Base-by-base conservation (phyloP, 805 yeast species). In the Wickerhamiella brachini region DNA sequence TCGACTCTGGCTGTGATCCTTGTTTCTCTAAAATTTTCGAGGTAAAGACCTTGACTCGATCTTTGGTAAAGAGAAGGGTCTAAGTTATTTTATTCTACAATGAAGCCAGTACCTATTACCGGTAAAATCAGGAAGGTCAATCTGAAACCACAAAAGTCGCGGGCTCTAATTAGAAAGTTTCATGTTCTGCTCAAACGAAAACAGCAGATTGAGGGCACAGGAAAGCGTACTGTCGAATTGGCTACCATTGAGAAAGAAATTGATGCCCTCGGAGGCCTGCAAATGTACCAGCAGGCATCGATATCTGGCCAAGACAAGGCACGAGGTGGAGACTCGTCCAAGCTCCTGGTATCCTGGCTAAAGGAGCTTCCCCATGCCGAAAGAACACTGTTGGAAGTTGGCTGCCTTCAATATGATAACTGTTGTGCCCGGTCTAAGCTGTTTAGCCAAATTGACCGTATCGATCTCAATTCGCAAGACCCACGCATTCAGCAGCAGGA, bases 301-400 rank as follows among this genome's bases (percentile, higher is more conserved):
- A 76, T 83, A 1, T 78, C 79, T 48, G 98, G 98, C 0, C 98
- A 90, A 60, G 77, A 78, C 52, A 63, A 66, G 0, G 73, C 74
- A 46, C 65, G 97, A 55, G 97, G 98, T 0, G 95, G 96, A 1
- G 98, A 90, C 62, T 86, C 96, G 0, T 87, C 95, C 2, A 85
- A 82, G 57, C 71, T 80, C 59, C 68, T 90, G 45, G 74, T 86
- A n/a, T 76, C 79, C 51, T 86, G 94, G 89, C 65, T 86, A 5
- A 68, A 70, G 21, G 74, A 71, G 37, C 48, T 68, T 41, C 56
- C 49, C 50, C 3, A 47, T 24, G 34, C 54, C 37, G 26, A 46
- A 42, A 44, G 38, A 17, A 3, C 51, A 20, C 83, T 94, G 0
- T 69, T 90, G 26, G 98, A 90, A 64, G 81, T 90, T 43, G 98